Base-by-base conservation (phyloP, 495 filamentous ascomycete genomes). In the Pseudevernia furfuracea region DNA sequence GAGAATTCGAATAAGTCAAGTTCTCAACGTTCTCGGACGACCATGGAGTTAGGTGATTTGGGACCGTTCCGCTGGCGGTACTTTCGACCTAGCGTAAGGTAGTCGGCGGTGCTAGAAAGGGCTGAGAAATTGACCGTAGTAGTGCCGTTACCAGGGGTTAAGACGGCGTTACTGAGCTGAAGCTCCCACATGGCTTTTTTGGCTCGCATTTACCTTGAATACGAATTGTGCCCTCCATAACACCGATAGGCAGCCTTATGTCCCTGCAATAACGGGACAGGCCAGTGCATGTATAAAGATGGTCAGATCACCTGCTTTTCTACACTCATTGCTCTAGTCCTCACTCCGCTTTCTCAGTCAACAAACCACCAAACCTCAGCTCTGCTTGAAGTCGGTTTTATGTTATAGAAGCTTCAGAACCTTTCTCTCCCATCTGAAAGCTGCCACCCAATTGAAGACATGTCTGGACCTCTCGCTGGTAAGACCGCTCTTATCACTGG, bases 401-500 rank as follows among this genome's bases (percentile, higher is more conserved):
- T 25, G 5, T 11, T 25, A 59, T 21, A 17, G 17, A 32, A 34
- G 52, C 52, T 34, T 32, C 52, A 32, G 3, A 30, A 21, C 37
- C 36, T 39, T 25, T 9, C n/a, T 2, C 25, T 59, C 36, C 39
- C 6, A 38, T 38, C 25, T 19, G 38, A 25, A n/a, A 3, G 37
- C 39, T 46, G 5, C 30, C 23, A n/a, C 2, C 19, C 41, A 15
- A 30, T 15, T 28, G 46, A 39, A 52, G 21, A 21, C 23, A 63
- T 63, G 55, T 67, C 65, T 32, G 44, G 38, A 23, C 43, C 79
- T 41, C 80, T 87, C 61, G 25, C 74, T 9, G 82, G 80, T 49
- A 87, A 87, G 75, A 78, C 87, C 61, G 79, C 81, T 60, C 67
- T 89, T 57, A 79, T 90, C 68, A 89, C 87, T 38, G 87, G 87